Evolutionary conservation across 108 stramenopile genomes (phyloP), one percentile per base, ranked within the genome.

Genomic region (Cyclotella baltica): DNA sequence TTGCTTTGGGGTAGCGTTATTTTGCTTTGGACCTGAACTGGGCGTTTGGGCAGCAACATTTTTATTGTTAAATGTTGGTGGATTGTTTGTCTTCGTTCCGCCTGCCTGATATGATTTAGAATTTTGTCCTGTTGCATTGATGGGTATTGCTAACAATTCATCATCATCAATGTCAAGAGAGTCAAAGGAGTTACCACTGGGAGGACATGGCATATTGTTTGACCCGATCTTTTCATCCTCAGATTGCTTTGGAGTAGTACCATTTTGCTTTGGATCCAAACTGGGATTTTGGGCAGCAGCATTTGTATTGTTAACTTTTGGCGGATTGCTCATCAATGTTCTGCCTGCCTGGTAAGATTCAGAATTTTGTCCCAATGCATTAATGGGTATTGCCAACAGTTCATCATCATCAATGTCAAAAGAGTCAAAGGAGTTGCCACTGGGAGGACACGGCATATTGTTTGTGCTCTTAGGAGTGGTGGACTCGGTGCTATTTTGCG

Each of bases 141-240:
- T 36, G 36, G 16, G 35, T 19, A 22, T 64, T 25, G 35, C 25
- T 25, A 64, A 64, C 35, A 64, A 55, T 0, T 52, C 51, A 31
- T 69, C 53, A 35, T 69, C 68, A 55, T 69, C 52, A 3, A 55
- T 55, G 43, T 53, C 68, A 55, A 69, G 53, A 23, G 53, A 50
- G 53, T 69, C 68, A 53, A 69, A 69, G 5, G 68, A 69, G 6
- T 69, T 52, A 15, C 68, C 68, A 37, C 34, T 36, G 22, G 51
- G 52, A 3, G 68, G 34, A 22, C 48, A 55, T 52, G 1, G 4
- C 3, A n/a, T 22, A 9, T 40, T 29, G 0, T 2, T 27, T 31
- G 51, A 51, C 4, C 34, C 11, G 34, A 31, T 18, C 3, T 30
- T 10, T n/a, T 61, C 34, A 1, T 34, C 33, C 10, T 1, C 1